Evolutionary conservation across 495 filamentous ascomycete species (phyloP).

Genomic region (Daldinia caldariorum): DNA sequence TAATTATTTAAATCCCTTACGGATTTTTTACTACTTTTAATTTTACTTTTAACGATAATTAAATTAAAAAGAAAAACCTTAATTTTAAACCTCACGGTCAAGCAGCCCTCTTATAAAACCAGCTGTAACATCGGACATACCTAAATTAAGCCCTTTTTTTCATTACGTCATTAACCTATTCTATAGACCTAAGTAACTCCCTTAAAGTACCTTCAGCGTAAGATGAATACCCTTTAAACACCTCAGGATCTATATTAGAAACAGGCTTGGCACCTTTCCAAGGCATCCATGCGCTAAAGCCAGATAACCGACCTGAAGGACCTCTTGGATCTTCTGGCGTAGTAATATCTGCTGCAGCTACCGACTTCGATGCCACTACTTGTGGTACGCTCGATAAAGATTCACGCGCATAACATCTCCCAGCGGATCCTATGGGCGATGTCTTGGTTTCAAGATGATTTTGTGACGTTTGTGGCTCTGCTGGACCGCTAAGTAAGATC

Average conservation of each 20-base stretch:
- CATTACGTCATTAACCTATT: neutral
- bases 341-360: conserved; percentile 9
- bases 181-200: conserved; percentile 19
- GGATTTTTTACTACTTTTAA: too few relatives aligned
- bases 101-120: too few relatives aligned
- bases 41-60: too few relatives aligned
- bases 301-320: too few relatives aligned
- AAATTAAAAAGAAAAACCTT: too few relatives aligned
- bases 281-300: conserved; percentile 25
- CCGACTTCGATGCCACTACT: conserved; percentile 13
- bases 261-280: conserved; percentile 15
- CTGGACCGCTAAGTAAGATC: conserved; percentile 14
- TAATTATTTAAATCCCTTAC: too few relatives aligned
- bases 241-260: neutral
- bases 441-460: conserved; percentile 36
- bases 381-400: conserved; percentile 14
- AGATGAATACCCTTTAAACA: conserved; percentile 3
- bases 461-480: conserved; percentile 23
- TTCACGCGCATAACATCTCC: conserved; percentile 18
- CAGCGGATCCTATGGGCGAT: conserved; percentile 3
- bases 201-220: conserved; percentile 29
- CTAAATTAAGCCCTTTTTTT: too few relatives aligned
- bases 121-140: too few relatives aligned
- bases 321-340: conserved; percentile 15
- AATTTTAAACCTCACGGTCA: too few relatives aligned